Evolutionary conservation across 2,329 filamentous ascomycete genomes (phyloP).

Genomic region (Fusarium devonianum): DNA sequence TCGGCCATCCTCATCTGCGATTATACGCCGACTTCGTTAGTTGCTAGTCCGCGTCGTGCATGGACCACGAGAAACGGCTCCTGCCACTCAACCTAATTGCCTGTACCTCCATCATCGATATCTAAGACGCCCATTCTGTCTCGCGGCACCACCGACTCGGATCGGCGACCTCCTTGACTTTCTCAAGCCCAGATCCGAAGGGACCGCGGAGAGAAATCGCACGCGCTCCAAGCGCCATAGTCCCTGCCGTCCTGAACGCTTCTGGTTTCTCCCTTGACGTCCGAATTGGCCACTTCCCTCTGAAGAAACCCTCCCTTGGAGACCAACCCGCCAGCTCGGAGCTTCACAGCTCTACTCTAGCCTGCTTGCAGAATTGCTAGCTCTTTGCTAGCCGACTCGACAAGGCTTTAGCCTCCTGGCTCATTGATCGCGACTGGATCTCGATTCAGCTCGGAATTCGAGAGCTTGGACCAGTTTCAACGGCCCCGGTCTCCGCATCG

Average conservation of each 20-base stretch:
- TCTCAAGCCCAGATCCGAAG: not conserved
- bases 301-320: slow-evolving; percentile 1
- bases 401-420: slow-evolving; percentile 2
- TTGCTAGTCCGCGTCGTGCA: slow-evolving; percentile 18
- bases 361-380: slow-evolving; percentile 14
- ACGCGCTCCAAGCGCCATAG: slow-evolving; percentile 7
- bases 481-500: slow-evolving; percentile 22
- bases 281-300: slow-evolving; percentile 17
- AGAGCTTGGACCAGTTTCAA: slow-evolving; percentile 16
- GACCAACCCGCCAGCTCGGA: slow-evolving; percentile 14
- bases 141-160: too few relatives aligned
- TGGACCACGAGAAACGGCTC: slow-evolving; percentile 17
- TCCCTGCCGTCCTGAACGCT: not conserved
- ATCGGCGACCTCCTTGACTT: not conserved
- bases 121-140: slow-evolving; percentile 8
- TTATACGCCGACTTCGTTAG: slow-evolving; percentile 10
- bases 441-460: slow-evolving; percentile 3
- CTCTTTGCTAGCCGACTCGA: slow-evolving; percentile 10
- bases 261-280: slow-evolving; percentile 8
- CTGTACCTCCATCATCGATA: slow-evolving; percentile 21
- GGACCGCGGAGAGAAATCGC: slow-evolving; percentile 2
- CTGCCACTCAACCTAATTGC: not conserved
- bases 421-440: slow-evolving; percentile 7
- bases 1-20: slow-evolving; percentile 11
- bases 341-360: slow-evolving; percentile 17